Percentiles rank a stretch among this genome's conserved stretches.
These are phyloP conservation scores for Ceratocystis cacaofunesta DNA, from an alignment of 2,329 filamentous ascomycete genomes.

Conservation along the genomic window DNA sequence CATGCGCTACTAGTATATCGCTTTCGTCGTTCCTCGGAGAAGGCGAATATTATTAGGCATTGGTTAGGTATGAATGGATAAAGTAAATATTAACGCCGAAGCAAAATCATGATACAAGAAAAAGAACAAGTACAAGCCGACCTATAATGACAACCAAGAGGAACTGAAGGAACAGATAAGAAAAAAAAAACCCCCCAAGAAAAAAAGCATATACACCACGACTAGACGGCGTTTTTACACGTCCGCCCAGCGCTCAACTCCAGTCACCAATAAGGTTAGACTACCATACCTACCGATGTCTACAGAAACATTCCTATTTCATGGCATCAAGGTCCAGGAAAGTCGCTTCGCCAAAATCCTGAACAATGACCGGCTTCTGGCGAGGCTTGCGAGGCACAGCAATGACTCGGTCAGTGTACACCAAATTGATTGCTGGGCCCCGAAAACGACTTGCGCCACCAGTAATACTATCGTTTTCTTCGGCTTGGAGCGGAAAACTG, in stretches of 20 bases:
- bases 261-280: no score
- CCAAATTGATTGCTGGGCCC: constrained; percentile 26
- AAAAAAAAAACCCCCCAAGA: background rate
- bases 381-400: constrained; percentile 30
- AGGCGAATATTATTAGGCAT: background rate
- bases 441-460: constrained; percentile 21
- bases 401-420: constrained; percentile 30
- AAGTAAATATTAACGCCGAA: background rate
- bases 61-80: background rate
- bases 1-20: background rate
- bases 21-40: background rate
- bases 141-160: background rate
- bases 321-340: constrained; percentile 33
- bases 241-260: no score
- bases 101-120: background rate
- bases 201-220: background rate
- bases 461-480: background rate
- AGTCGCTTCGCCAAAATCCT: constrained; percentile 55
- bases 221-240: no score
- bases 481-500: background rate
- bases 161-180: background rate
- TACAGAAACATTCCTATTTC: background rate
- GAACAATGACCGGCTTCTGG: constrained; percentile 19
- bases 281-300: no score
- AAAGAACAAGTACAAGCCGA: background rate